Evolutionary conservation across 192 early-diverging fungal species (phyloP).

Genomic region (Rhizoclosmatium globosum): DNA sequence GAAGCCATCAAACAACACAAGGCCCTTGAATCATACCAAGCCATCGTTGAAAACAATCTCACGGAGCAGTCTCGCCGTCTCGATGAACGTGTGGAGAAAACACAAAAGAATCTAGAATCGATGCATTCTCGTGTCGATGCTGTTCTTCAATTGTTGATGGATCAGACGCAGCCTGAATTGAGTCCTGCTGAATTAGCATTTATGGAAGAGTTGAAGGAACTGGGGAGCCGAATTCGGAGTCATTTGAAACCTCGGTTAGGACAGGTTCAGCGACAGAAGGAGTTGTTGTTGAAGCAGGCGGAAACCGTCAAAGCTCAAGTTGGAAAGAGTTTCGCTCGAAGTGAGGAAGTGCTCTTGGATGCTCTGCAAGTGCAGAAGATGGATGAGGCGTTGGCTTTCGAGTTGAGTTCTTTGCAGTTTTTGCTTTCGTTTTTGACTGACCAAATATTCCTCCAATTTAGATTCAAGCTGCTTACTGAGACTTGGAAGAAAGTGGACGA

Average conservation of each 20-base stretch:
- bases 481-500: constrained; percentile 32
- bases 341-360: neutral
- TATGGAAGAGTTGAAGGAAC: constrained; percentile 25
- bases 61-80: neutral
- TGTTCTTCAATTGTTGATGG: constrained; percentile 27
- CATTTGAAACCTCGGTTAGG: constrained; percentile 32
- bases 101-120: neutral
- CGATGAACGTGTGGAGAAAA: neutral
- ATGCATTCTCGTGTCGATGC: constrained; percentile 18
- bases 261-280: constrained; percentile 30
- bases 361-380: constrained; percentile 2
- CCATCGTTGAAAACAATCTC: neutral
- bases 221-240: constrained; percentile 29
- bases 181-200: constrained; percentile 24
- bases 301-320: neutral
- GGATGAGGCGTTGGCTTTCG: neutral
- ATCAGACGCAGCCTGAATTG: constrained; percentile 14
- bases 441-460: neutral
- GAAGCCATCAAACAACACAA: constrained; percentile 22
- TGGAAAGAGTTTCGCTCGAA: neutral
- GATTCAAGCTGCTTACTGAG: constrained; percentile 26
- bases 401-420: constrained; percentile 5
- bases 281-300: constrained; percentile 22
- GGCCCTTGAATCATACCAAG: constrained; percentile 3
- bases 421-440: neutral